Evolutionary conservation across 1,284 basidiomycete genomes (phyloP).

Genomic region (Sanguinoderma infundibulare): DNA sequence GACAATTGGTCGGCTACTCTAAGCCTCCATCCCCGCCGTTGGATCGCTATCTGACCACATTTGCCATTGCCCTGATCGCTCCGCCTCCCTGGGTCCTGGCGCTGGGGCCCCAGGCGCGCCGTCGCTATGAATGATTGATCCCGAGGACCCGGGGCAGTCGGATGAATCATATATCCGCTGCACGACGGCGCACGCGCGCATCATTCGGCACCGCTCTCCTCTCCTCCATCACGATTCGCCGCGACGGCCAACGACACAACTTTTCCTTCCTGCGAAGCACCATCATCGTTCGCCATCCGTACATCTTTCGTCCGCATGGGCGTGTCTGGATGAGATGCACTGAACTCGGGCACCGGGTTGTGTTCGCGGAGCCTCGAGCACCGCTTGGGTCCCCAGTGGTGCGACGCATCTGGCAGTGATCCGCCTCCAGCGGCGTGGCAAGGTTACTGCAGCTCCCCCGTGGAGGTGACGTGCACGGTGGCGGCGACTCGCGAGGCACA

Average conservation of each 20-base stretch:
- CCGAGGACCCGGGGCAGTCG: constrained; percentile 4
- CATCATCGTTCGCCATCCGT: not conserved
- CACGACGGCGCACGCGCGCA: constrained; percentile 27
- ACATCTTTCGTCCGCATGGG: not conserved
- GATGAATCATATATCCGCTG: not conserved
- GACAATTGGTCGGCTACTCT: not conserved
- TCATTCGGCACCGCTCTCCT: constrained; percentile 16
- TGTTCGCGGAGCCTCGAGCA: not conserved
- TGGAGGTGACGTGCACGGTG: too few species aligned
- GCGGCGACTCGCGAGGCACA: not conserved
- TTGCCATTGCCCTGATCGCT: not conserved
- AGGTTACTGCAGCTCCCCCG: too few species aligned
- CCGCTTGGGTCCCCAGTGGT: not conserved
- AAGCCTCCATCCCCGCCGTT: not conserved
- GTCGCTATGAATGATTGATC: not conserved
- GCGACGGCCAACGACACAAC: not conserved
- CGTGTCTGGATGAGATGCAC: not conserved
- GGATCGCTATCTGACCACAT: constrained; percentile 15
- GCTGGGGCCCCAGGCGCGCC: not conserved
- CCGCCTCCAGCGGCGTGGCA: constrained; percentile 1
- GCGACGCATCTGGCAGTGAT: not conserved
- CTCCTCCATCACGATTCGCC: constrained; percentile 1
- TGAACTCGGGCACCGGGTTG: too few species aligned
- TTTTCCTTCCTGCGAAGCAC: not conserved
- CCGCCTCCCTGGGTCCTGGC: not conserved